Percentiles rank a stretch among this genome's conserved stretches.
phyloP scores from a whole-genome alignment of 805 yeast genomes.

The Kazachstania psychrophila region DNA sequence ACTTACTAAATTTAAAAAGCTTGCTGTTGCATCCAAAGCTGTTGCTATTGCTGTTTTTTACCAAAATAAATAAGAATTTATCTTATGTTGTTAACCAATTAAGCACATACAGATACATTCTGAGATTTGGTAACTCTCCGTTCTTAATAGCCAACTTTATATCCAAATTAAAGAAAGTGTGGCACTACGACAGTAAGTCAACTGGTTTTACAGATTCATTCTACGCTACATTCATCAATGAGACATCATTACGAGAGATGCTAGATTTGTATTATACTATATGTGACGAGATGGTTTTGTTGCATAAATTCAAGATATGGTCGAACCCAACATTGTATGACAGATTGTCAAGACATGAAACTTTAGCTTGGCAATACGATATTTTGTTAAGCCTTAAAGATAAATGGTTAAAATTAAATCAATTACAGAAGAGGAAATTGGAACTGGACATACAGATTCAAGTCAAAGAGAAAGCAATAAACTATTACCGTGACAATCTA shows the following conservation, averaged over 20 bases:
- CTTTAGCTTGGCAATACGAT: slow-evolving; percentile 61
- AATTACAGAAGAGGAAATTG: slow-evolving; percentile 4
- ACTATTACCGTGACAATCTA: slow-evolving; percentile 4
- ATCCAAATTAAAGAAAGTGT: slow-evolving; percentile 23
- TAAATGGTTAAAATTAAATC: slow-evolving; percentile 34
- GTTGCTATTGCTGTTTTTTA: slow-evolving; percentile 9
- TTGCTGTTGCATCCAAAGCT: slow-evolving; percentile 2
- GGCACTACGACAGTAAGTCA: slow-evolving; percentile 1
- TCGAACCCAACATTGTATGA: slow-evolving; percentile 20
- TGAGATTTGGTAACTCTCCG: slow-evolving; percentile 66
- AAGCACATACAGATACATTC: slow-evolving; percentile 42
- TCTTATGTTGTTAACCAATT: neutral
- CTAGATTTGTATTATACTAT: slow-evolving; percentile 52
- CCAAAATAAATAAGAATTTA: slow-evolving; percentile 14
- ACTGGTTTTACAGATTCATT: too few species aligned
- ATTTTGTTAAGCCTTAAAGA: slow-evolving; percentile 51
- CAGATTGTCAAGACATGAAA: slow-evolving; percentile 47
- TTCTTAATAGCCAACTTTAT: slow-evolving; percentile 39
- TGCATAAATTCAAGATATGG: slow-evolving; percentile 40
- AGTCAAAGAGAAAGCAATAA: slow-evolving; percentile 36
- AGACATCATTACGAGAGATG: slow-evolving; percentile 41
- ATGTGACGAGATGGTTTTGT: slow-evolving; percentile 48
- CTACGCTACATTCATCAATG: too few species aligned
- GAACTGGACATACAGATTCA: slow-evolving; percentile 36
- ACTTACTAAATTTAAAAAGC: slow-evolving; percentile 2